phyloP scores from a whole-genome alignment of 2,329 filamentous ascomycete genomes.

The Knoxdaviesia capensis region DNA sequence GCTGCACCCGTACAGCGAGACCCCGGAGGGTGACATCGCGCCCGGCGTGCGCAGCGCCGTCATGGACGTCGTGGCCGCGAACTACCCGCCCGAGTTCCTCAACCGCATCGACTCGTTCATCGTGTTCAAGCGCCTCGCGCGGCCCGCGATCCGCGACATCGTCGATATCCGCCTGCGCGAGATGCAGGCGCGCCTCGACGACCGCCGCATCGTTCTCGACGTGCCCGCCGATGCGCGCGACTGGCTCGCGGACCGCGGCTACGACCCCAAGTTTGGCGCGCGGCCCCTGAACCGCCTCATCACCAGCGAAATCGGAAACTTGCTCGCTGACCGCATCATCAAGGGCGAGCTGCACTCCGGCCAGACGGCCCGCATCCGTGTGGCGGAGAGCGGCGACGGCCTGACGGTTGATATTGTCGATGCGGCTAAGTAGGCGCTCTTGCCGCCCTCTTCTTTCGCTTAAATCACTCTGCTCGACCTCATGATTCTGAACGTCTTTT shows the following conservation, averaged over 20 bases:
- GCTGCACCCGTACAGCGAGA: constrained; percentile 41
- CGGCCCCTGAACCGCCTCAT: constrained; percentile 82
- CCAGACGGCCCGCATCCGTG: constrained; percentile 47
- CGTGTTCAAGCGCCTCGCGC: constrained; percentile 73
- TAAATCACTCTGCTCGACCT: neutral
- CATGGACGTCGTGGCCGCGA: constrained; percentile 63
- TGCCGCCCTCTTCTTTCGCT: neutral
- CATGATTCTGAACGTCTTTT: neutral
- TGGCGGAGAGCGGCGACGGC: constrained; percentile 41
- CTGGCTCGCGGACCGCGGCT: constrained; percentile 79
- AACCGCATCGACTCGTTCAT: constrained; percentile 97
- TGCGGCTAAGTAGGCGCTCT: neutral
- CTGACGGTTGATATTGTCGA: constrained; percentile 24
- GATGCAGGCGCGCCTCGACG: constrained; percentile 63
- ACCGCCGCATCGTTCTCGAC: constrained; percentile 59
- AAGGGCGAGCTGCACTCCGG: constrained; percentile 60
- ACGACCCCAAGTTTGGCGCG: constrained; percentile 81
- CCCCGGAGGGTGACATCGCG: constrained; percentile 47
- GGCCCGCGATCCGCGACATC: constrained; percentile 65
- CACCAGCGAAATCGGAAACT: constrained; percentile 72
- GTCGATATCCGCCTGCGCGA: constrained; percentile 82
- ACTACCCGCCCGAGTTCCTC: constrained; percentile 80
- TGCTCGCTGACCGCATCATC: constrained; percentile 81
- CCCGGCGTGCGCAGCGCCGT: constrained; percentile 57
- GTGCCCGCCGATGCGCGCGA: constrained; percentile 54